Conservation (phyloP, 495 filamentous ascomycete genomes). For the Penicilliopsis zonata region DNA sequence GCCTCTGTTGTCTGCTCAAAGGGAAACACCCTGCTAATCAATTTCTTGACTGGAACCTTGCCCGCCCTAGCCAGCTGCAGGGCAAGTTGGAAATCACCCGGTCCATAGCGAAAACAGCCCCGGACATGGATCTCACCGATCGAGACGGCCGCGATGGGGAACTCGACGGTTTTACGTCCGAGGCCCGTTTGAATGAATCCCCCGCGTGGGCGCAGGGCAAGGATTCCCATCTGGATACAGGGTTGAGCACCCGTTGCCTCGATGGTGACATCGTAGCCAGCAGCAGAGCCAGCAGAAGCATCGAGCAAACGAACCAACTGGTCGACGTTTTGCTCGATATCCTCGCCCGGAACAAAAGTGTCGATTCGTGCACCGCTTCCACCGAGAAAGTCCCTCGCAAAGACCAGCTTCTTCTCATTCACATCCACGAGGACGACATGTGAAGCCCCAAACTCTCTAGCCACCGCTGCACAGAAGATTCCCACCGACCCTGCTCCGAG, state of each 20-base stretch:
- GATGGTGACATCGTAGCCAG: conserved; percentile 61
- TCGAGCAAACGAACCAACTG: conserved; percentile 13
- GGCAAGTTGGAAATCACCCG: conserved; percentile 70
- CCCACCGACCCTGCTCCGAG: conserved; percentile 84
- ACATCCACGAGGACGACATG: conserved; percentile 70
- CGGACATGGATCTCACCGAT: conserved; percentile 72
- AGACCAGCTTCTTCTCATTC: conserved; percentile 52
- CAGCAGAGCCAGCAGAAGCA: no score
- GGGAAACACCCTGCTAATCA: conserved; percentile 56
- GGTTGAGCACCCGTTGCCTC: conserved; percentile 75
- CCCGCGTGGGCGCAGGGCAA: conserved; percentile 59
- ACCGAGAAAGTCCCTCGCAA: conserved; percentile 55
- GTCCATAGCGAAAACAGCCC: conserved; percentile 74
- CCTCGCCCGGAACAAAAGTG: conserved; percentile 14
- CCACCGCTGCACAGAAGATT: conserved; percentile 67
- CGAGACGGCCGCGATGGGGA: conserved; percentile 72
- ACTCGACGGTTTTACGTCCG: conserved; percentile 62
- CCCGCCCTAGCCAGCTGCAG: conserved; percentile 54
- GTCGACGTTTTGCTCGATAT: conserved; percentile 19
- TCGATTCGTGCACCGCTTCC: conserved; percentile 34
- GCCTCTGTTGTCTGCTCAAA: conserved; percentile 67
- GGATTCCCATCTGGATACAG: conserved; percentile 61
- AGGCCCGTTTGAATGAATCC: conserved; percentile 80
- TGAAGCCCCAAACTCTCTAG: conserved; percentile 63
- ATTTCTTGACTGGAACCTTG: conserved; percentile 54